These are phyloP conservation scores for Chlorella ohadii DNA, from an alignment of 139 green algal genomes.

Conservation along the genomic window DNA sequence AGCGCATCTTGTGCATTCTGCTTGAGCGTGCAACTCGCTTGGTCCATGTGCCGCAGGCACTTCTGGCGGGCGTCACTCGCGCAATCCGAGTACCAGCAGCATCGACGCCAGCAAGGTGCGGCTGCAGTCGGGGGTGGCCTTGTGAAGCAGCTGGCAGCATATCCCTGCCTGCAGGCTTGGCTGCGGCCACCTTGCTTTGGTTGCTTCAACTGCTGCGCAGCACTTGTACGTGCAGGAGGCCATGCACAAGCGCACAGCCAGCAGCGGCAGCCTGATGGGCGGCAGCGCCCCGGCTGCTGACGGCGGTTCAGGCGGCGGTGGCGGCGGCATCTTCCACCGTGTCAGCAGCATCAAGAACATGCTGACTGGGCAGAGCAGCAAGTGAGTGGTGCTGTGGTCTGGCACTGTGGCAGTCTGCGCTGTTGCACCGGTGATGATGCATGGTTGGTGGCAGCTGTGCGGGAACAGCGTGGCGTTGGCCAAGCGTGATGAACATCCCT, in stretches of 20 bases:
- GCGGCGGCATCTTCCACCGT: background rate
- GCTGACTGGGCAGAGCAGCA: background rate
- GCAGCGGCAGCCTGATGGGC: conserved; percentile 8
- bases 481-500: too few species aligned
- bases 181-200: too few species aligned
- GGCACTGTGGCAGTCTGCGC: too few species aligned
- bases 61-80: background rate
- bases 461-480: too few species aligned
- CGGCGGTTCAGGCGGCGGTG: background rate
- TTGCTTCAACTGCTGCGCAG: too few species aligned
- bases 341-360: conserved; percentile 21
- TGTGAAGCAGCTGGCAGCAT: too few species aligned
- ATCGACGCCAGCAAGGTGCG: background rate
- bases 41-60: background rate
- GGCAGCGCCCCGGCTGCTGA: background rate
- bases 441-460: too few species aligned
- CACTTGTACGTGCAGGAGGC: background rate
- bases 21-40: too few species aligned
- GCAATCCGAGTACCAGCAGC: conserved; percentile 28
- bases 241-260: background rate
- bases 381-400: background rate
- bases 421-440: too few species aligned
- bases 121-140: background rate
- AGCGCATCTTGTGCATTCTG: too few species aligned
- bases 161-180: too few species aligned